Evolutionary conservation across 2,329 filamentous ascomycete genomes (phyloP), one percentile per base, ranked within the genome.

Genomic region (Ophiostoma tasmaniense): DNA sequence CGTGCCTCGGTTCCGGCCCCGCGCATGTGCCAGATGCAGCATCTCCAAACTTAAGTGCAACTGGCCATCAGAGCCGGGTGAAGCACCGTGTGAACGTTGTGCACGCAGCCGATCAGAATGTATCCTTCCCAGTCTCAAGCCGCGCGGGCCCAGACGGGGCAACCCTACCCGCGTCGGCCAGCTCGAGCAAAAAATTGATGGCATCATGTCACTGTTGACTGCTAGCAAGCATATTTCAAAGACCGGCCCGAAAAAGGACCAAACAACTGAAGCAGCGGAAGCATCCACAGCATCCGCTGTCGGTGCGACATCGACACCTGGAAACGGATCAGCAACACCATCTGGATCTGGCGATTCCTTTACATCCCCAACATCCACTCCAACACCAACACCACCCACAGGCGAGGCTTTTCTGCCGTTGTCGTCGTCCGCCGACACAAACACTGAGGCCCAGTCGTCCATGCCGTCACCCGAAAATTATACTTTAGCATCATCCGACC

Each of bases 161-260:
- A 71, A 74, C 37, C 70, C 73, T 13, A 72, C 70, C 71, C 76
- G 77, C 5, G 78, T 80, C 1, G 77, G 76, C 6, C 78, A 79
- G 67, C 59, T 80, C 2, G 79, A 80, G 67, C 75, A 77, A 67
- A 80, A 79, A 69, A 76, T 80, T 39, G 78, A 80, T 22, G 77
- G 77, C 64, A 76, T 80, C 66, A 77, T 80, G 68, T 78, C 76
- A 17, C 75, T 80, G 10, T 73, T 80, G 20, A 76, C 76, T 1
- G 75, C 75, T 11, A 76, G 73, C 66, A 75, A 78, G 35, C 75
- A 75, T 28, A 71, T 74, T 39, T 55, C 17, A 10, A 42, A 65
- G 37, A 64, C 62, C 7, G 64, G 35, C 8, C 28, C 42, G 8
- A 20, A 33, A 5, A 25, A 25, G 10, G 42, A 22, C 45, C 33